Evolutionary conservation across 164 flowering plant genomes (phyloP), one percentile per base, ranked within the genome.

Genomic region (Litsea cubeba): DNA sequence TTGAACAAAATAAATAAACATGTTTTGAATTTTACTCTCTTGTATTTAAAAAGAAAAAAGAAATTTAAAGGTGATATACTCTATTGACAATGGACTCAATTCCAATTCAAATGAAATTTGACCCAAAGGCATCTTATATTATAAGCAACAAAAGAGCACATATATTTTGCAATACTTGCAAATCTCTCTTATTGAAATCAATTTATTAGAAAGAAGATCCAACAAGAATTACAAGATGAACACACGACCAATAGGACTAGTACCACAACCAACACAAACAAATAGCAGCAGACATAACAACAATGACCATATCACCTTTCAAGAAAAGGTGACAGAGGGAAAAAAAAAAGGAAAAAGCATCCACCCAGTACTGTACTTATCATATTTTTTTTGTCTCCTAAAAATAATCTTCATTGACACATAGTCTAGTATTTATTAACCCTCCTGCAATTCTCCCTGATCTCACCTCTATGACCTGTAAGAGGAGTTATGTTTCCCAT

Each of bases 401-500:
- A 20, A 15, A 5, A 24, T 24, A 23, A 63, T 23, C 66, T 12
- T 24, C 66, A 2, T 63, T 24, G 15, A 23, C 14, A 20, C 49
- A 66, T 32, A 4, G 40, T 2, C 22, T 74, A 71, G 46, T 68
- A 26, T 62, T 2, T 12, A 72, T 91, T 91, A 3, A 95, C 64
- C 76, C 75, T 90, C 79, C 99, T 87, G 91, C 99, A 95, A 69
- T 75, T 78, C 83, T 84, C 88, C 74, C 99, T 87, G 78, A 95
- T 90, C 81, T 93, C 96, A 64, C 99, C 99, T 73, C 71, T 86
- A 0, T 76, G 78, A 2, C 97, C 97, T 1, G 91, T 92, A 84
- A 93, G 75, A 3, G 99, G 99, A 23, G 89, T 73, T 69, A 95
- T 88, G 68, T 91, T 95, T 46, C 94, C 93, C 97, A 95, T 88